phyloP scores from a whole-genome alignment of 176 grass and related monocot species.

The Zea luxurians region DNA sequence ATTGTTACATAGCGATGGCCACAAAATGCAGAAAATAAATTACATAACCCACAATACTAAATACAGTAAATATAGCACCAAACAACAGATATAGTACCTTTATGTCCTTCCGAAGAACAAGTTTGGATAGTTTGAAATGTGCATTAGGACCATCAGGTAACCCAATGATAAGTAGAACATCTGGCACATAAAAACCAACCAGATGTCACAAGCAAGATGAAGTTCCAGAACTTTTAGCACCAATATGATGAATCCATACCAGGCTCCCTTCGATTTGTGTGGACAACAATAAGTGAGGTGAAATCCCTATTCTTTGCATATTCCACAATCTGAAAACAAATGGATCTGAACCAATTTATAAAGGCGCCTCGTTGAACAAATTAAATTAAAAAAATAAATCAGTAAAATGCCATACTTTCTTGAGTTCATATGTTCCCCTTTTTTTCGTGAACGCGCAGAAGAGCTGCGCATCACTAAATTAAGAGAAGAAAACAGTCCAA shows the following conservation, averaged over 20 bases:
- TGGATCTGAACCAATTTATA: slow-evolving; percentile 1
- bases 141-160: slow-evolving; percentile 86
- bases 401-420: slow-evolving; percentile 60
- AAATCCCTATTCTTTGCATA: slow-evolving; percentile 85
- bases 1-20: not conserved
- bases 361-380: slow-evolving; percentile 24
- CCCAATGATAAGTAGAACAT: slow-evolving; percentile 51
- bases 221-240: not conserved
- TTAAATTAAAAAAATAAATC: not conserved
- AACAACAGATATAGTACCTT: slow-evolving; percentile 51
- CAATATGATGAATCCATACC: slow-evolving; percentile 48
- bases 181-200: slow-evolving; percentile 28
- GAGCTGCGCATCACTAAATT: too few species aligned
- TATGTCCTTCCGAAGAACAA: slow-evolving; percentile 89
- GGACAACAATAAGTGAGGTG: slow-evolving; percentile 82
- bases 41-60: not conserved
- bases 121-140: slow-evolving; percentile 92
- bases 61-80: not conserved
- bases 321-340: slow-evolving; percentile 70
- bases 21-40: not conserved
- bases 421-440: slow-evolving; percentile 96
- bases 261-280: slow-evolving; percentile 80
- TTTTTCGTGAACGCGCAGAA: too few species aligned
- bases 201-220: slow-evolving; percentile 30
- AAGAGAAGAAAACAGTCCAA: too few species aligned